Percentiles rank a stretch among this genome's conserved stretches.
Conservation (phyloP, 306 rosid genomes). For the Gleditsia sinensis region DNA sequence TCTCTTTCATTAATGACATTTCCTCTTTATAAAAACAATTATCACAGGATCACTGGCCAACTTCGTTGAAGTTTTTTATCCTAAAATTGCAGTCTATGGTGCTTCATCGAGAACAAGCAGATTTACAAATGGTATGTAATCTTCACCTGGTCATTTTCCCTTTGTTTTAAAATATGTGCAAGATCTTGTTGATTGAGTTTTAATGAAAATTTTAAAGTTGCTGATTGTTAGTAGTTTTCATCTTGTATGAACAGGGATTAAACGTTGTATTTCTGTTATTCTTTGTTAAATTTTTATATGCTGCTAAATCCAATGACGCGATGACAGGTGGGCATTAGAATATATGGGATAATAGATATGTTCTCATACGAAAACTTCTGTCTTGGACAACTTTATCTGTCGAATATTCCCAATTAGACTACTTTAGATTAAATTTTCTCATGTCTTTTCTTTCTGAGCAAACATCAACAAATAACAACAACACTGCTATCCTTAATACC, state of each 20-base stretch:
- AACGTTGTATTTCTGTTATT: neutral
- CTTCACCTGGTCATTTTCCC: slow-evolving; percentile 15
- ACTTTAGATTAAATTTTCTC: slow-evolving; percentile 6
- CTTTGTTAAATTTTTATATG: neutral
- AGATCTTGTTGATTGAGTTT: slow-evolving; percentile 16
- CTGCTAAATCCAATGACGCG: neutral
- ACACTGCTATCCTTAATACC: slow-evolving; percentile 7
- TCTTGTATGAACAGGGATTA: slow-evolving; percentile 2
- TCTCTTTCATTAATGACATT: slow-evolving; percentile 13
- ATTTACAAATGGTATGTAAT: slow-evolving; percentile 56
- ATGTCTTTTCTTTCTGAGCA: slow-evolving; percentile 8
- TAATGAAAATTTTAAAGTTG: slow-evolving; percentile 1
- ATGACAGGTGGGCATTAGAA: neutral
- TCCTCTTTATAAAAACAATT: slow-evolving; percentile 25
- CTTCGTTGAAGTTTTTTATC: slow-evolving; percentile 62
- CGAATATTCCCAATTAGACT: slow-evolving; percentile 7
- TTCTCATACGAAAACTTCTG: neutral
- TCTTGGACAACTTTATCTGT: neutral
- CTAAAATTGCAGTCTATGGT: slow-evolving; percentile 62
- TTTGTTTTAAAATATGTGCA: slow-evolving; percentile 16
- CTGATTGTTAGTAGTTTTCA: neutral
- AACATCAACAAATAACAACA: neutral
- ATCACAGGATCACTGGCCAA: slow-evolving; percentile 82
- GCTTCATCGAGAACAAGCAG: slow-evolving; percentile 63
- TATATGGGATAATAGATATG: neutral